These are phyloP conservation scores for Camelina hispida DNA, from an alignment of 345 rosid genomes.

Conservation along the genomic window DNA sequence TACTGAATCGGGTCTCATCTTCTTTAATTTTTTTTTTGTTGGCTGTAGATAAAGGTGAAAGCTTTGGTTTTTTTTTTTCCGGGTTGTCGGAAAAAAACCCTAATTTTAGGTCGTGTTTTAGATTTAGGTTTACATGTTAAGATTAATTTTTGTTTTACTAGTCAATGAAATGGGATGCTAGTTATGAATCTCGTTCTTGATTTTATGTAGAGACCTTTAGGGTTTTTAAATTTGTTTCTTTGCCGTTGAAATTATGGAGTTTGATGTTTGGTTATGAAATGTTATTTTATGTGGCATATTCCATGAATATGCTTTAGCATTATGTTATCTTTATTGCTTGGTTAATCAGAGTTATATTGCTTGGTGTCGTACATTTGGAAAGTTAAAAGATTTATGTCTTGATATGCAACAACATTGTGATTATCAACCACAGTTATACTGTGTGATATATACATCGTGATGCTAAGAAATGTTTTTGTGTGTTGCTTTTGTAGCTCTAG, in stretches of 20 bases:
- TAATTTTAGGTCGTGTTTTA: constrained; percentile 43
- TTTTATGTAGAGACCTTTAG: constrained; percentile 50
- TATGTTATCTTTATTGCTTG: background rate
- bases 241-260: constrained; percentile 18
- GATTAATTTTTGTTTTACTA: constrained; percentile 19
- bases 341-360: constrained; percentile 3
- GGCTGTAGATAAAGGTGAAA: constrained; percentile 32
- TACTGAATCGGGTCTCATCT: constrained; percentile 40
- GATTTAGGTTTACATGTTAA: constrained; percentile 20
- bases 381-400: constrained; percentile 24
- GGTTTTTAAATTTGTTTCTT: constrained; percentile 40
- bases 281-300: constrained; percentile 64
- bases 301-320: constrained; percentile 13
- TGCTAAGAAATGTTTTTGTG: constrained; percentile 17
- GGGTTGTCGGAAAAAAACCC: constrained; percentile 55
- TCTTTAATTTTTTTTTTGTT: background rate
- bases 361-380: constrained; percentile 23
- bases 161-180: constrained; percentile 19
- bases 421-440: background rate
- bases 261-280: constrained; percentile 27
- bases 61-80: constrained; percentile 1
- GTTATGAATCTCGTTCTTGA: constrained; percentile 29
- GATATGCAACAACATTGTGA: constrained; percentile 12
- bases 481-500: constrained; percentile 16
- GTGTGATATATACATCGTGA: constrained; percentile 4